phyloP scores from a whole-genome alignment of 495 filamentous ascomycete genomes.

The Daldinia bambusicola region DNA sequence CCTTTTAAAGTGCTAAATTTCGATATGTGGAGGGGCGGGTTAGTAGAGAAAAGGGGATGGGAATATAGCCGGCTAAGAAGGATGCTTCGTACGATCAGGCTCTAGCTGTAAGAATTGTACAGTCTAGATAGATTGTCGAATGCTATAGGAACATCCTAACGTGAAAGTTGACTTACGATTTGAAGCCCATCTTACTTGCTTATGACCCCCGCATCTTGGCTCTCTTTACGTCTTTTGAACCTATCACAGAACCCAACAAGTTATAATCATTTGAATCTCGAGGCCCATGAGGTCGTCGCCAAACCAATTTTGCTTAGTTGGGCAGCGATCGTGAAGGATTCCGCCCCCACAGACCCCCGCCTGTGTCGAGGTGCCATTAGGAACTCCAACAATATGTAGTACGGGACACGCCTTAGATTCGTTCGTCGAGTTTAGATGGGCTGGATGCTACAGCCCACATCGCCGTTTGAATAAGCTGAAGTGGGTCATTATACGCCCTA shows the following conservation, averaged over 20 bases:
- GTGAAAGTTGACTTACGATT: slow-evolving; percentile 15
- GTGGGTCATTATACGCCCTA: slow-evolving; percentile 9
- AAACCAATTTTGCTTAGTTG: slow-evolving; percentile 35
- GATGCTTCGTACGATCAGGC: slow-evolving; percentile 1
- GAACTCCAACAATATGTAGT: slow-evolving; percentile 26
- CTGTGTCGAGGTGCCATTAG: slow-evolving; percentile 29
- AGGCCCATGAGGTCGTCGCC: slow-evolving; percentile 19
- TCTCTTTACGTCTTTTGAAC: slow-evolving; percentile 18
- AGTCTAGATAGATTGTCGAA: slow-evolving; percentile 13
- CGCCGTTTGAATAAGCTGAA: slow-evolving; percentile 18
- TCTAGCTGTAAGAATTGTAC: slow-evolving; percentile 7
- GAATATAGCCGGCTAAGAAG: slow-evolving; percentile 19
- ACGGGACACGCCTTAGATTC: slow-evolving; percentile 25
- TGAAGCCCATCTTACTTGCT: slow-evolving; percentile 36
- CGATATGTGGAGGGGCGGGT: slow-evolving; percentile 11
- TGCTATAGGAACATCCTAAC: slow-evolving; percentile 17
- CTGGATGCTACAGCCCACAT: slow-evolving; percentile 11
- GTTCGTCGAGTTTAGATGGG: slow-evolving; percentile 7
- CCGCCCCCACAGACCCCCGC: slow-evolving; percentile 47
- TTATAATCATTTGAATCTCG: slow-evolving; percentile 17
- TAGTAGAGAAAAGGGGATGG: background rate
- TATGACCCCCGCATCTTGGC: slow-evolving; percentile 39
- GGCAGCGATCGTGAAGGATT: slow-evolving; percentile 46
- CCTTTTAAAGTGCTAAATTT: background rate
- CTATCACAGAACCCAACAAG: slow-evolving; percentile 22